Base-by-base conservation (phyloP, 257 asterid species). In the Solanum peruvianum region DNA sequence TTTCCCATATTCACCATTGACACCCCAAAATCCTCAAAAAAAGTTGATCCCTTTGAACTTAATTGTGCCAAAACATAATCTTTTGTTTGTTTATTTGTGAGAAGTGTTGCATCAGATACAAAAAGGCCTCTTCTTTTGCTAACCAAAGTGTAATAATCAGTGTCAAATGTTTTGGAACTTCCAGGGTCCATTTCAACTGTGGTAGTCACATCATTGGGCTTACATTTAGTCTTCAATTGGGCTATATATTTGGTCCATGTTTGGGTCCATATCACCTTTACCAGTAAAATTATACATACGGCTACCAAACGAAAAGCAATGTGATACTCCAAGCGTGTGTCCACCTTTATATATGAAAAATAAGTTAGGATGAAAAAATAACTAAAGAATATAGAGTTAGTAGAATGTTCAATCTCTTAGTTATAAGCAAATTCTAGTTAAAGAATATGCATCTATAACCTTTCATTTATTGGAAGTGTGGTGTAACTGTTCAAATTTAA, bases 21-120 rank as follows among this genome's bases (percentile, higher is more conserved):
- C 29, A 87, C 89, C 39, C 92, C 94, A 25, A 92, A 92, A 71
- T 92, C 93, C 67, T 88, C 70, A 41, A 90, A 90, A 92, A 92
- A 90, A 81, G 90, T 81, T 45, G 89, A 81, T 2, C 89, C 90
- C 20, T 42, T 8, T 2, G 58, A 21, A 3, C 3, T 82, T 31
- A 90, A 83, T 25, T 90, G 92, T 69, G 56, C 47, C 67, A 52
- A 37, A 64, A 92, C 89, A 67, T 92, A 90, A n/a, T 90, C 69
- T 86, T 29, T 89, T 31, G 93, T 88, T 87, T 89, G 92, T 20
- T 2, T 11, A 21, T 90, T 71, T 37, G 88, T 89, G 44, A 90
- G 88, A 12, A 92, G 87, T 67, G 93, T 90, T 80, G 91, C 87
- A 83, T 90, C 94, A 29, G 94, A 90, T 66, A 86, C 64, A 45